Evolutionary conservation across 805 yeast genomes (phyloP).

Genomic region (Torulaspora quercuum): DNA sequence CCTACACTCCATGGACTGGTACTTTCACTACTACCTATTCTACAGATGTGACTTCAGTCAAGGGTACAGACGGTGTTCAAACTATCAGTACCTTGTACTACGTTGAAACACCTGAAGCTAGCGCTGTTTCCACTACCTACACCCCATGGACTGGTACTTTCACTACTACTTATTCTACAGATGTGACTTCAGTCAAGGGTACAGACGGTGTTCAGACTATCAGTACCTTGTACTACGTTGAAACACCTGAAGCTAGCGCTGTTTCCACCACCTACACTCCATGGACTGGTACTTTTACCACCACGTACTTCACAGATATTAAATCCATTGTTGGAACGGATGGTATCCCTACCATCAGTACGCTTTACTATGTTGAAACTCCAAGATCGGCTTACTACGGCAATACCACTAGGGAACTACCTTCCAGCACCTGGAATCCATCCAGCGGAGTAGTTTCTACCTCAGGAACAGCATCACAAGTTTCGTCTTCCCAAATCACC

Average conservation of each 20-base stretch:
- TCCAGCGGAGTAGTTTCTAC: neutral
- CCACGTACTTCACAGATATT: slow-evolving; percentile 12
- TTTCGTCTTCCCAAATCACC: neutral
- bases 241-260: slow-evolving; percentile 9
- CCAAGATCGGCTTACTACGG: slow-evolving; percentile 13
- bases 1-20: slow-evolving; percentile 16
- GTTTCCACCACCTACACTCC: slow-evolving; percentile 16
- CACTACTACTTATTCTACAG: slow-evolving; percentile 15
- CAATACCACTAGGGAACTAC: neutral
- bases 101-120: slow-evolving; percentile 9
- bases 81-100: slow-evolving; percentile 11
- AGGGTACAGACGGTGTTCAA: slow-evolving; percentile 9
- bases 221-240: slow-evolving; percentile 11
- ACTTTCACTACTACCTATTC: slow-evolving; percentile 12
- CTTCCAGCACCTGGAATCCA: neutral
- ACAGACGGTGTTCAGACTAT: slow-evolving; percentile 6
- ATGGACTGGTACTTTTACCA: slow-evolving; percentile 13
- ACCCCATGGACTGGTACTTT: slow-evolving; percentile 10
- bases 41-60: slow-evolving; percentile 8
- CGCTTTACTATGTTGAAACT: slow-evolving; percentile 18
- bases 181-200: slow-evolving; percentile 6
- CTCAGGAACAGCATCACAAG: neutral
- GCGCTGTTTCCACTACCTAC: slow-evolving; percentile 3
- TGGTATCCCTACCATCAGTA: slow-evolving; percentile 11
- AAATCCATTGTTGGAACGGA: slow-evolving; percentile 12